Conservation (phyloP, 2,329 filamentous ascomycete species). For the Arthrobotrys pseudoclavata region DNA sequence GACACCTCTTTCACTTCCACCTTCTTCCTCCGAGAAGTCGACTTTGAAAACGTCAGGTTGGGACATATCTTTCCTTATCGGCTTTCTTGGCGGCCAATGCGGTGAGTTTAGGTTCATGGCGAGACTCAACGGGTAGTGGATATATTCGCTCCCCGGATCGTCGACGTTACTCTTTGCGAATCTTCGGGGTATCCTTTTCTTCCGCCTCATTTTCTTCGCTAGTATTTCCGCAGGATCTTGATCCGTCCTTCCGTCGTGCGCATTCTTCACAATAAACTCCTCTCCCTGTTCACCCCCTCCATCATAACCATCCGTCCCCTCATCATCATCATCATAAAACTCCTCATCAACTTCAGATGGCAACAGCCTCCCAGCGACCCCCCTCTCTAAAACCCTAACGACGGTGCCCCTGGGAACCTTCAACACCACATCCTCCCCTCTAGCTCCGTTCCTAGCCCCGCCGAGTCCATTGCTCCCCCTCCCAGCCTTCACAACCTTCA, state of each 20-base stretch:
- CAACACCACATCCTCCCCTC: constrained; percentile 88
- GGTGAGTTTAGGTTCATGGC: constrained; percentile 61
- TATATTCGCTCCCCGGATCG: constrained; percentile 61
- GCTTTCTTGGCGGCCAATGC: constrained; percentile 60
- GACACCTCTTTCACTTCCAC: background rate
- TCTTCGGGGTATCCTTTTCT: constrained; percentile 47
- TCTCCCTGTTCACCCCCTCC: constrained; percentile 31
- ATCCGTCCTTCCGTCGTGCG: constrained; percentile 51
- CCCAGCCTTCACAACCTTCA: constrained; percentile 80
- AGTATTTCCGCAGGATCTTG: constrained; percentile 24
- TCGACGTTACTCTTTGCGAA: constrained; percentile 58
- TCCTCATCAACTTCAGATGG: constrained; percentile 69
- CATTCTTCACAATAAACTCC: constrained; percentile 29
- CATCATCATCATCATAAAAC: constrained; percentile 64
- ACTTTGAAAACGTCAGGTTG: constrained; percentile 64
- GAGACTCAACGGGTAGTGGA: constrained; percentile 62
- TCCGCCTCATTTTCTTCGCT: constrained; percentile 31
- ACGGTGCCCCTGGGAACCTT: constrained; percentile 94
- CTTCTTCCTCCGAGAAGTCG: constrained; percentile 67
- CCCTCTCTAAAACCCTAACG: constrained; percentile 82
- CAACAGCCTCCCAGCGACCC: constrained; percentile 72
- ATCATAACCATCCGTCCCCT: constrained; percentile 15
- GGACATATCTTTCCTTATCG: constrained; percentile 26
- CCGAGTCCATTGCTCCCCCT: constrained; percentile 84
- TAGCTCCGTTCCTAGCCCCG: constrained; percentile 78